These are phyloP conservation scores for Exophiala bonariae DNA, from an alignment of 2,329 filamentous ascomycete genomes.

Conservation along the genomic window DNA sequence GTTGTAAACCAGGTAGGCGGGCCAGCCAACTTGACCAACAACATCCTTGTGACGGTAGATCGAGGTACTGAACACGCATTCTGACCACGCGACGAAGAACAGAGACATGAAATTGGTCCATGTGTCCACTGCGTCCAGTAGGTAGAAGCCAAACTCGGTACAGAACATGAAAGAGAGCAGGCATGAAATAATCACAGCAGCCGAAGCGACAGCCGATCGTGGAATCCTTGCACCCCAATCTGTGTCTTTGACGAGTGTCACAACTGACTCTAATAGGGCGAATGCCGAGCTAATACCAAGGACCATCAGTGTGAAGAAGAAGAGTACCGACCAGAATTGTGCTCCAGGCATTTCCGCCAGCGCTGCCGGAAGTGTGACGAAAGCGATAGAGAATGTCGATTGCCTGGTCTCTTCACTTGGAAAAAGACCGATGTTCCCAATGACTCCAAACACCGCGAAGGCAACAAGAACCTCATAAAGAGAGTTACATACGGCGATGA, in stretches of 20 bases:
- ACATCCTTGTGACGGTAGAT: slow-evolving; percentile 59
- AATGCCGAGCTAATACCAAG: slow-evolving; percentile 60
- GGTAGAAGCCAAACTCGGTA: slow-evolving; percentile 58
- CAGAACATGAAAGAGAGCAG: slow-evolving; percentile 58
- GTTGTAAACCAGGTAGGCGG: slow-evolving; percentile 52
- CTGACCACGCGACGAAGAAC: slow-evolving; percentile 59
- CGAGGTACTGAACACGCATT: slow-evolving; percentile 55
- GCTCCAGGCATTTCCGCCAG: slow-evolving; percentile 58
- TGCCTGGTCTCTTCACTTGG: slow-evolving; percentile 40
- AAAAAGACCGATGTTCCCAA: slow-evolving; percentile 48
- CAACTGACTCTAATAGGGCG: slow-evolving; percentile 58
- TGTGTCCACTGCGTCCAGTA: slow-evolving; percentile 55
- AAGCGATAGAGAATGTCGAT: slow-evolving; percentile 58
- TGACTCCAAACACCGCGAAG: slow-evolving; percentile 56
- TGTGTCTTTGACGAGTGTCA: slow-evolving; percentile 55
- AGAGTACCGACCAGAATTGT: slow-evolving; percentile 59
- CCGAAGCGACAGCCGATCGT: slow-evolving; percentile 51
- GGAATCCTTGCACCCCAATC: slow-evolving; percentile 44
- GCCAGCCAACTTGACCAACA: slow-evolving; percentile 49
- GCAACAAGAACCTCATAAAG: slow-evolving; percentile 56
- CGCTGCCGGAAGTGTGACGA: slow-evolving; percentile 57
- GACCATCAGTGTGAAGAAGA: slow-evolving; percentile 60
- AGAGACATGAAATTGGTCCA: slow-evolving; percentile 59
- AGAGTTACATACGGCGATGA: slow-evolving; percentile 57
- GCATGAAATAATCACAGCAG: slow-evolving; percentile 51